Evolutionary conservation across 768 basidiomycete species (phyloP), one percentile per base, ranked within the genome.

Genomic region (Tephrocybe sp.): DNA sequence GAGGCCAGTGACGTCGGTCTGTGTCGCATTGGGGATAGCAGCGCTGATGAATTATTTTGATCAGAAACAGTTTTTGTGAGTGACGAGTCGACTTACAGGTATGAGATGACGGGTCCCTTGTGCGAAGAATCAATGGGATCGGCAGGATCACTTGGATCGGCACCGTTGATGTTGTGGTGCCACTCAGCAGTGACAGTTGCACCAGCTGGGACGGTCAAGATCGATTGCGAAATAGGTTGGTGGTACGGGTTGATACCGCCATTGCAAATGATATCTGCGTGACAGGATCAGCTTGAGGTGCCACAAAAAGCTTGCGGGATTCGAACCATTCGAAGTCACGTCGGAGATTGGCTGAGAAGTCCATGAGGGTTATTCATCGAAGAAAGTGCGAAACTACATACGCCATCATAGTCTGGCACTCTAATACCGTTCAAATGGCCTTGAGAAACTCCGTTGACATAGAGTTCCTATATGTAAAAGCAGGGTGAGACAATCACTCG

Each of bases 191-290:
- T 77, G 16, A 82, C 72, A 48, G 68, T 66, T 5, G 77, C 66
- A 16, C 81, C 80, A 52, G 80, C 81, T 0, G 80, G 66, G 10
- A 79, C 76, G 13, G 66, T 64, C 56, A 82, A 77, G 30, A 78
- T 59, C 1, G 64, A 64, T 19, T 61, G 62, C 3, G 76, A 78
- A 12, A 79, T 59, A 8, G 77, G 78, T 49, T 68, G 64, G 42
- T 71, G 70, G 60, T 77, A 79, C 3, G 77, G 78, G 59, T 80
- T 81, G 55, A 78, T 77, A 11, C 78, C 79, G 19, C 80, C 78
- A 43, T 83, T 83, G 71, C 81, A 82, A 49, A 81, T 82, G 34
- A 74, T 45, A 56, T 75, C 59, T 57, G 23, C 22, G 7, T 7
- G 4, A 13, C 4, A 8, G 25, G 21, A 24, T 23, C 33, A 13